Evolutionary conservation across 208 protist species (phyloP), one percentile per base, ranked within the genome.

Genomic region (Sergeia podlipaevii): DNA sequence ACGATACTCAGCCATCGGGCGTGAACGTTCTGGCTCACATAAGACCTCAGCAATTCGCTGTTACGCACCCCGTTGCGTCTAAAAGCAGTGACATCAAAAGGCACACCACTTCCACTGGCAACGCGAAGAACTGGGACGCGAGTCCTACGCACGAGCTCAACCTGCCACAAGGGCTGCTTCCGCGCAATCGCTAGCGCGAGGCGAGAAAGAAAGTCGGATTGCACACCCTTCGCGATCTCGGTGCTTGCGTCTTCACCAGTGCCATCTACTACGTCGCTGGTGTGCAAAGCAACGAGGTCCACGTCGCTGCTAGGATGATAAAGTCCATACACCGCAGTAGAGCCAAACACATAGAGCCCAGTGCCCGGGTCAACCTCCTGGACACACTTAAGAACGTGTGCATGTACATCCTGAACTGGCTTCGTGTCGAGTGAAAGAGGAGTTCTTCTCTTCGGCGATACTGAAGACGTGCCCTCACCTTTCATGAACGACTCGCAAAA

Each of bases 31-130:
- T 96, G 85, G 13, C 51, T 56, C 37, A 89, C 77, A 67, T 96
- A 96, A 30, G 57, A 32, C 0, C 79, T 76, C 39, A 96, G 62
- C 41, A 96, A 47, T 5, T 72, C 77, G 42, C 76, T 89, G 74
- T 96, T 96, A 39, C 85, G 89, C 24, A 96, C 85, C 0, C 89
- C 89, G 51, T 93, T 93, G 21, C 82, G 77, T 1, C 89, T 66
- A 33, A 73, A 66, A 0, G 66, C 86, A 13, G 85, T 96, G 20
- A 95, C 77, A 42, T 95, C 89, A 57, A 93, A 88, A 53, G 79
- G 74, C 3, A 91, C 60, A 17, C 29, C 15, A 43, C 45, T 44
- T 1, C 50, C 58, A 28, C 53, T 63, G 17, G 58, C 55, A 2
- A 89, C 87, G n/a, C 84, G 74, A 29, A 95, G 37, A 7, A 95